A percentile compares a stretch with the other conserved stretches of the same genome.
Evolutionary conservation across 306 rosid genomes (phyloP).

Genomic region (Vachellia collinsii): DNA sequence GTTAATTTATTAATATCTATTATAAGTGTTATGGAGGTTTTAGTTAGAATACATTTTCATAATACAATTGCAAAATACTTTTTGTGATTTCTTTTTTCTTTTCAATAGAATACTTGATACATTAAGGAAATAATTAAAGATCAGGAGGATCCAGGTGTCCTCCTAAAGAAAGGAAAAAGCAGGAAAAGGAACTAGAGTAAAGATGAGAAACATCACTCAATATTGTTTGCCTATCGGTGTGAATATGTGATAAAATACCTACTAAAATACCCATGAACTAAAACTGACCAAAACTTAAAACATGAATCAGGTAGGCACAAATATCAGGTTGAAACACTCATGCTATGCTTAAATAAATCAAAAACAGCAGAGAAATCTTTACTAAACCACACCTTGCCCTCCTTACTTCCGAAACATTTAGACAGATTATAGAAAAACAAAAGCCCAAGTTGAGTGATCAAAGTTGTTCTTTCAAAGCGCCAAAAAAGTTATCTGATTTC

Average conservation of each 20-base stretch:
- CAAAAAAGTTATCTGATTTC: background rate
- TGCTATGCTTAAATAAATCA: background rate
- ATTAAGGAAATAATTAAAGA: background rate
- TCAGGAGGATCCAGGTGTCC: background rate
- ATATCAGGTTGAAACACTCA: background rate
- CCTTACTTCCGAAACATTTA: background rate
- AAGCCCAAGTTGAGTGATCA: background rate
- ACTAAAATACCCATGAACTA: background rate
- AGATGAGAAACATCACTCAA: background rate
- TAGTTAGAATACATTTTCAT: background rate
- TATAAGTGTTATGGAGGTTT: conserved; percentile 4
- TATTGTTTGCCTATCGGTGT: background rate
- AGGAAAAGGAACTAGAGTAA: background rate
- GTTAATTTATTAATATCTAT: background rate
- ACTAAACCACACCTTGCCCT: background rate
- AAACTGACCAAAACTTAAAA: background rate
- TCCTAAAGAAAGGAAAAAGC: background rate
- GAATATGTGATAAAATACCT: background rate
- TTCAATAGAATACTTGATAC: background rate
- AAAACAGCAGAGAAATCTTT: background rate
- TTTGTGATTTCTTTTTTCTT: background rate
- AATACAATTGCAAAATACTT: background rate
- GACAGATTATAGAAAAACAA: background rate
- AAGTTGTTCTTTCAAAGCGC: background rate
- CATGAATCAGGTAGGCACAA: background rate